Percentiles rank a stretch among this genome's conserved stretches.
Evolutionary conservation across 208 protist species (phyloP).

Genomic region (Angomonas deanei): DNA sequence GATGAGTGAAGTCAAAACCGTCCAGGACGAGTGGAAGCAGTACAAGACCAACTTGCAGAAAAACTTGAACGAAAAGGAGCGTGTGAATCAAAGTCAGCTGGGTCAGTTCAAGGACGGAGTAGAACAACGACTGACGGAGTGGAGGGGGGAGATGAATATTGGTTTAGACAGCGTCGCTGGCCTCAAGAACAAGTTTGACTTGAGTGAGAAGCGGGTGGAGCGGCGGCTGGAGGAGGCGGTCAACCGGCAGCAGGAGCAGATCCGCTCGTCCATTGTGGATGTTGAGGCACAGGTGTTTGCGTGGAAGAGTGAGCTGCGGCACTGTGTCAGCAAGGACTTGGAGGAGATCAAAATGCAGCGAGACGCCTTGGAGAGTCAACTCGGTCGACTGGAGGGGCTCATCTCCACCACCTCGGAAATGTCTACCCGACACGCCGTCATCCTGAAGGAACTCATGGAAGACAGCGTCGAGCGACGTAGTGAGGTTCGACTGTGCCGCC

Average conservation of each 20-base stretch:
- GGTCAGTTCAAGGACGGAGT: slow-evolving; percentile 13
- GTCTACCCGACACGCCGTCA: slow-evolving; percentile 19
- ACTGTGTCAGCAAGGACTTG: slow-evolving; percentile 15
- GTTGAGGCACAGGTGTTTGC: slow-evolving; percentile 30
- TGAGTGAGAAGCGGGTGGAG: slow-evolving; percentile 34
- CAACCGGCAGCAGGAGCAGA: slow-evolving; percentile 34
- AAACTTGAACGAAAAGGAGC: neutral
- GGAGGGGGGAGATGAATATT: slow-evolving; percentile 23
- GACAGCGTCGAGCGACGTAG: slow-evolving; percentile 28
- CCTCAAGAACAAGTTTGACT: slow-evolving; percentile 18
- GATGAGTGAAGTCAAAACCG: neutral
- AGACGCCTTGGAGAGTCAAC: slow-evolving; percentile 26
- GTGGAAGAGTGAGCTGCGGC: slow-evolving; percentile 30
- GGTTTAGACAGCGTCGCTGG: slow-evolving; percentile 30
- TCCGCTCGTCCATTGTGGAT: slow-evolving; percentile 31
- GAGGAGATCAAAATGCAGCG: slow-evolving; percentile 19
- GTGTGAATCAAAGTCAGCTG: slow-evolving; percentile 14
- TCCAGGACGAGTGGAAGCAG: neutral
- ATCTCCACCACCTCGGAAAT: slow-evolving; percentile 38
- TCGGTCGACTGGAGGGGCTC: slow-evolving; percentile 47
- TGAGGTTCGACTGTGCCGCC: slow-evolving; percentile 51
- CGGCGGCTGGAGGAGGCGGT: slow-evolving; percentile 43
- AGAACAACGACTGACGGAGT: slow-evolving; percentile 17
- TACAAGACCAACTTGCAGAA: neutral
- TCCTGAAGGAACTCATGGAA: slow-evolving; percentile 49